These are phyloP conservation scores for Magnusiomyces tetraspermus DNA, from an alignment of 1,139 yeast species.

Conservation along the genomic window DNA sequence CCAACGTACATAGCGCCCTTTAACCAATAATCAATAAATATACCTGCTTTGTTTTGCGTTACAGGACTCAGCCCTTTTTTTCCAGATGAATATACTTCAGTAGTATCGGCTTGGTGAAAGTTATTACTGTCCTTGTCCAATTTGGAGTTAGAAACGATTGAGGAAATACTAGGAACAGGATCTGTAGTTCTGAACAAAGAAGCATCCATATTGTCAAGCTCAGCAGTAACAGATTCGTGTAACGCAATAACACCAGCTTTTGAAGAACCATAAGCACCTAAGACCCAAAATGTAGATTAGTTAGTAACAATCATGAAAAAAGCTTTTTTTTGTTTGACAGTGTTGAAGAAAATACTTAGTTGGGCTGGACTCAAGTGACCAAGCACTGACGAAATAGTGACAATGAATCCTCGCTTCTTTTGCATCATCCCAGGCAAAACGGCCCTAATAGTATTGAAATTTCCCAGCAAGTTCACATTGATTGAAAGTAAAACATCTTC, in stretches of 20 bases:
- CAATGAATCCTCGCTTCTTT: conserved; percentile 60
- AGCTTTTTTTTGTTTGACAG: neutral
- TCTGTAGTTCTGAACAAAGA: neutral
- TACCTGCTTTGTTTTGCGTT: no score
- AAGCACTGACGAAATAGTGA: conserved; percentile 72
- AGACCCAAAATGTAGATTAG: no score
- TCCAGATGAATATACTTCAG: neutral
- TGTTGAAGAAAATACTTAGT: conserved; percentile 33
- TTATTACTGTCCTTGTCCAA: neutral
- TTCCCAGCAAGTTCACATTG: conserved; percentile 57
- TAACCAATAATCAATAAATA: no score
- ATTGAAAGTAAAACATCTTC: conserved; percentile 54
- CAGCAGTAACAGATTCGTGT: conserved; percentile 73
- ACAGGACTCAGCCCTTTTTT: no score
- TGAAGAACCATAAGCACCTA: conserved; percentile 71
- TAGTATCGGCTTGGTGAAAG: neutral
- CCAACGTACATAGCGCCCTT: neutral
- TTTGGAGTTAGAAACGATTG: no score
- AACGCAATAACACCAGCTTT: conserved; percentile 78
- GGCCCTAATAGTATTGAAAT: conserved; percentile 58
- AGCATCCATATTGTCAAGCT: conserved; percentile 37
- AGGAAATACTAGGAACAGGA: neutral
- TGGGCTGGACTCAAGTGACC: conserved; percentile 82
- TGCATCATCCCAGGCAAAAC: conserved; percentile 65
- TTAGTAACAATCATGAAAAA: neutral